Evolutionary conservation across 177 flowering plant species (phyloP), one percentile per base, ranked within the genome.

Genomic region (Vitis hybrid): DNA sequence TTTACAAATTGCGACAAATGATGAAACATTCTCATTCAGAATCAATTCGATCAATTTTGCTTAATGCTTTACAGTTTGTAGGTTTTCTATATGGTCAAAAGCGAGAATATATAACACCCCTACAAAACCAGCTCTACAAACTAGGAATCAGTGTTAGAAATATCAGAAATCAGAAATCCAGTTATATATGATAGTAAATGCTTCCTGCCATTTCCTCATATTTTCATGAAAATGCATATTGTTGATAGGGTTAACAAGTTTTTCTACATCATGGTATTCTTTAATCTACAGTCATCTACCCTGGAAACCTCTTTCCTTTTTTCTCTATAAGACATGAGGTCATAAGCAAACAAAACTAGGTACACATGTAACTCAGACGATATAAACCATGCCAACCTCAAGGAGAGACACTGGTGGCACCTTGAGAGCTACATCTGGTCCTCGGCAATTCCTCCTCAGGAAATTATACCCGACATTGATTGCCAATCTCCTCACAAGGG

Each of bases 361-460:
- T 52, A 56, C 35, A 66, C n/a, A 21, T 12, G 51, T 35, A 21
- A 12, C 16, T 75, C 75, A 91, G 50, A 94, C 88, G 40, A 89
- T 82, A 69, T 94, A 94, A 68, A 94, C 94, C 98, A 94, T 91
- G 77, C 98, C 98, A 54, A 94, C 98, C 76, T 94, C 97, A 10
- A 94, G 85, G 2, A 91, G 86, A 6, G 97, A 92, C 12, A 75
- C 97, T 2, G 93, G 93, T 8, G 98, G 97, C 40, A 92, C 87
- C 80, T 83, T 88, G 49, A 94, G 92, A 4, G 88, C 91, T 65
- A 92, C 97, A 71, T 88, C 97, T 2, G 97, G 79, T 18, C 97
- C 98, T 15, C 98, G 63, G 74, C 98, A 92, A 71, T 94, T 94
- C 81, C 87, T 85, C 18, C 93, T 72, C 59, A 94, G 75, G 78